Evolutionary conservation across 257 asterid species (phyloP).

Genomic region (Ilex aquifolium): DNA sequence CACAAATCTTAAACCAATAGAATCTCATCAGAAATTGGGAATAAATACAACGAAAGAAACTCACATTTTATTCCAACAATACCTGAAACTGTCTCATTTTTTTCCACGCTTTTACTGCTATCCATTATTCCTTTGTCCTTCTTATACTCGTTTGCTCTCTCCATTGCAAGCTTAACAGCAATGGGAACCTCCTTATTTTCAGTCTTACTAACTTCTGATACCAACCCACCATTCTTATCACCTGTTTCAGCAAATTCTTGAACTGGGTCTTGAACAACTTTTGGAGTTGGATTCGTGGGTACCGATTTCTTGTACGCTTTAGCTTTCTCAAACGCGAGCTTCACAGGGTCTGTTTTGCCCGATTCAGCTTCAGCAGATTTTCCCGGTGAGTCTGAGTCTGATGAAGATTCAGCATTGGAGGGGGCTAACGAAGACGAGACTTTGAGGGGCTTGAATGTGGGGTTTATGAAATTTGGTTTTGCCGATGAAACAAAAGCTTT

Average conservation of each 20-base stretch:
- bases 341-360: slow-evolving; percentile 39
- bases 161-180: slow-evolving; percentile 42
- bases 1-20: too few species aligned
- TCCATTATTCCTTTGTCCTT: slow-evolving; percentile 30
- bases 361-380: slow-evolving; percentile 26
- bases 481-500: slow-evolving; percentile 19
- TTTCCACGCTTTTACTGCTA: slow-evolving; percentile 5
- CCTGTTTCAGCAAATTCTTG: slow-evolving; percentile 13
- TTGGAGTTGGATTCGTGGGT: slow-evolving; percentile 25
- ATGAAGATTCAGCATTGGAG: slow-evolving; percentile 27
- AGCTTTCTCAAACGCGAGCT: slow-evolving; percentile 63
- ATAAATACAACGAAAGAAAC: background rate
- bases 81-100: slow-evolving; percentile 38
- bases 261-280: slow-evolving; percentile 13
- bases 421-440: slow-evolving; percentile 29
- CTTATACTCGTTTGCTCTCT: slow-evolving; percentile 54
- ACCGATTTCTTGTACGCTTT: slow-evolving; percentile 42
- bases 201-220: slow-evolving; percentile 8
- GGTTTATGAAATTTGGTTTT: slow-evolving; percentile 15
- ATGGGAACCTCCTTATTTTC: slow-evolving; percentile 31
- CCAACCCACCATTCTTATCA: slow-evolving; percentile 6
- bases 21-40: too few species aligned
- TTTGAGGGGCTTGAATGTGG: slow-evolving; percentile 32
- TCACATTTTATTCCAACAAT: slow-evolving; percentile 8
- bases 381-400: slow-evolving; percentile 22